Evolutionary conservation across 257 asterid species (phyloP), one percentile per base, ranked within the genome.

Genomic region (Linderniella brevidens): DNA sequence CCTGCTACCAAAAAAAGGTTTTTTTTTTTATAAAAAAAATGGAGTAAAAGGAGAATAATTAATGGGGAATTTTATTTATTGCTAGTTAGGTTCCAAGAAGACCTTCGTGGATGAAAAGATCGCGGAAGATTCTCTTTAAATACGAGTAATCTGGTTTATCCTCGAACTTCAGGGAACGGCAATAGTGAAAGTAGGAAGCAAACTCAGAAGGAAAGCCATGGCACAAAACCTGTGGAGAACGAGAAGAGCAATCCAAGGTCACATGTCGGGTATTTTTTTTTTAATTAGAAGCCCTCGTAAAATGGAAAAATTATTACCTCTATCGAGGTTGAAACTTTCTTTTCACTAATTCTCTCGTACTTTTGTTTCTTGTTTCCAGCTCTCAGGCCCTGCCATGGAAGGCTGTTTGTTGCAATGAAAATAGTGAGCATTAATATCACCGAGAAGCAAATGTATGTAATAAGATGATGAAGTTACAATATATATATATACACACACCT

Each of bases 371-470:
- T 86, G 62, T 68, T 86, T 35, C 96, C 94, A 47, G 93, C 96
- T 77, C 74, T 82, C 69, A 86, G 72, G 53, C 96, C 96, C 74
- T 86, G 94, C 94, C 94, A 79, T 17, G 94, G 96, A 66, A 86
- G 93, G 67, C 96, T 82, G 35, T n/a, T n/a, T n/a, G n/a, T n/a
- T 55, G 32, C 32, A 6, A 25, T 25, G 4, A 25, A 25, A 25
- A 25, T 45, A 18, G 59, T 35, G 41, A 50, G 69, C 46, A 77
- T 58, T 60, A 46, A 18, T 17, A 17, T 46, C 11, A 10, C 8
- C 12, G 17, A 46, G 8, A 4, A 46, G 10, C 29, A 17, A 16
- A 46, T 11, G 18, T 5, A 46, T 17, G 13, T 11, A 25, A 25
- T 25, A 25, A 25, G 4, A 25, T 25, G 32, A 25, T 25, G 32